A percentile compares a stretch with the other conserved stretches of the same genome.
Evolutionary conservation across 73 alveolate species (phyloP).

Genomic region (Tetrahymena thermophila): DNA sequence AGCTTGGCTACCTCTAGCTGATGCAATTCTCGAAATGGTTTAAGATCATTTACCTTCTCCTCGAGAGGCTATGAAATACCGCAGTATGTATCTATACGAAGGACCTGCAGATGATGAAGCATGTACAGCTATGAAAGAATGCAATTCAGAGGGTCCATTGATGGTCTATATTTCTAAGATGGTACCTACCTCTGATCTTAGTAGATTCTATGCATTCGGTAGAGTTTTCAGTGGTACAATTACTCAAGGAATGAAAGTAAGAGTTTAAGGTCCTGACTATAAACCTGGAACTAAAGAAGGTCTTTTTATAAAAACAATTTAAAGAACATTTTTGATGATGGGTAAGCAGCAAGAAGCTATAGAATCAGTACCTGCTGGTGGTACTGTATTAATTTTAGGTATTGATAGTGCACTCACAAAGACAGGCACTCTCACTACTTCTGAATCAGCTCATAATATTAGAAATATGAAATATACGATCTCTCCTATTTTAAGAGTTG

Average conservation of each 20-base stretch:
- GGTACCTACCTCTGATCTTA: constrained; percentile 84
- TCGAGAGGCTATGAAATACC: constrained; percentile 69
- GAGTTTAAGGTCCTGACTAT: constrained; percentile 84
- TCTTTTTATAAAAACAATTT: constrained; percentile 61
- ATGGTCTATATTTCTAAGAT: constrained; percentile 90
- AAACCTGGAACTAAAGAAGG: constrained; percentile 76
- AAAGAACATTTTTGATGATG: constrained; percentile 82
- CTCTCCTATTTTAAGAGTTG: constrained; percentile 55
- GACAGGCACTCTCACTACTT: constrained; percentile 49
- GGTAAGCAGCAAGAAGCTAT: constrained; percentile 56
- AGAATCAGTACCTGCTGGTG: constrained; percentile 91
- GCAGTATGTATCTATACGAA: constrained; percentile 77
- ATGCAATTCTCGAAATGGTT: constrained; percentile 74
- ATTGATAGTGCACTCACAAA: constrained; percentile 37
- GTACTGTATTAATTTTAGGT: constrained; percentile 81
- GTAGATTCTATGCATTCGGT: constrained; percentile 92
- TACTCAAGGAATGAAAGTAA: constrained; percentile 79
- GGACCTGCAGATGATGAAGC: constrained; percentile 88
- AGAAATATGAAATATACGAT: constrained; percentile 54
- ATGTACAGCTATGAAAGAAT: constrained; percentile 84
- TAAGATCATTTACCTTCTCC: constrained; percentile 91
- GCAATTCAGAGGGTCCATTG: constrained; percentile 96
- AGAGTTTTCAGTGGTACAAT: constrained; percentile 94
- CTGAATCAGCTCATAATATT: constrained; percentile 33
- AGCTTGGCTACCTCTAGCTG: constrained; percentile 89